Evolutionary conservation across 148 eudicot species (phyloP), one percentile per base, ranked within the genome.

Genomic region (Selenicereus undatus): DNA sequence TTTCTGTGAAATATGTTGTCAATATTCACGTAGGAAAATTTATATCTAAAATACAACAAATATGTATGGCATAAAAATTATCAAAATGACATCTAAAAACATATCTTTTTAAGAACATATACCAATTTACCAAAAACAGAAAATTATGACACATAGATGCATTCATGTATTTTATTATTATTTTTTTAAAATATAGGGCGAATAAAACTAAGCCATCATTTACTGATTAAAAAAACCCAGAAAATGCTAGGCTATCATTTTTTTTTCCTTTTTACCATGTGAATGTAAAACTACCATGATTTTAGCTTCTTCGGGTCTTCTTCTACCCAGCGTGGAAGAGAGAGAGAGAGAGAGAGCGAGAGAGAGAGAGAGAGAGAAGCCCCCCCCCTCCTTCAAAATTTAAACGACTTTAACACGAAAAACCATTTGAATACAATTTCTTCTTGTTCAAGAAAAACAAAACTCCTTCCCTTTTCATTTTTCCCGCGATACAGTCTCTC

Each of bases 401-500:
- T 73, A 52, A 22, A 42, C 30, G 36, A 42, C 13, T 0, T 42
- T 42, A 14, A 20, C 50, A 39, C 50, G n/a, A 21, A 43, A 42
- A 26, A 39, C 39, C 73, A 70, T 30, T 69, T 14, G 22, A 56
- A 56, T 14, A 26, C 52, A 32, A 52, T 52, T 75, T 52, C 24
- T 52, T 51, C 14, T 27, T 26, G 21, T 9, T 5, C 60, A 27
- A 27, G 11, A 27, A 74, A 74, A 26, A 50, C 8, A 45, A 0
- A 24, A 24, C 3, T 50, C 17, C 11, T 1, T 29, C 27, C 13
- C 32, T 51, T 75, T 75, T 51, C 0, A 16, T 54, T 36, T 79
- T 79, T 79, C 76, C 82, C 82, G 82, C 82, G 82, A 79, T 22
- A 54, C 39, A 26, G 54, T 24, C 76, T 52, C 76, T 80, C 82